These are phyloP conservation scores for Linum trigynum DNA, from an alignment of 345 rosid genomes.

Conservation along the genomic window DNA sequence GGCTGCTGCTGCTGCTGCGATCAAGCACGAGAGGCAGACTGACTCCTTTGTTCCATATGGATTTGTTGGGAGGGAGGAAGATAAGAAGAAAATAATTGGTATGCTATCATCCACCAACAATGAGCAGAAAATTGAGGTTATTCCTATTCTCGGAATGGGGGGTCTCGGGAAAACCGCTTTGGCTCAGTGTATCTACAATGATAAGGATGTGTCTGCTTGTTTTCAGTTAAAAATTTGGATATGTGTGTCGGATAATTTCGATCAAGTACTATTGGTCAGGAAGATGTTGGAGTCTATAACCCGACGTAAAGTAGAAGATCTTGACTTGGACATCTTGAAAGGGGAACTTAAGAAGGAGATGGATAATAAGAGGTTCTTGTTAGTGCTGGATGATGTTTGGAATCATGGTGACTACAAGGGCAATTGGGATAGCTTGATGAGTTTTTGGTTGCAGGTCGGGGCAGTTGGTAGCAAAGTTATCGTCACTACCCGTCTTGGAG, in stretches of 20 bases:
- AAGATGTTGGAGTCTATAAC: too few relatives aligned
- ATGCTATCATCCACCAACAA: background rate
- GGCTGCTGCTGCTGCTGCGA: too few relatives aligned
- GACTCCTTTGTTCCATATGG: background rate
- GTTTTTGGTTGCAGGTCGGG: too few relatives aligned
- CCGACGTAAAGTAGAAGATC: too few relatives aligned
- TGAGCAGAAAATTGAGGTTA: background rate
- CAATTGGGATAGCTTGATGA: too few relatives aligned
- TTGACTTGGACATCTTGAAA: too few relatives aligned
- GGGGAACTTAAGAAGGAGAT: too few relatives aligned
- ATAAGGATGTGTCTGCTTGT: background rate
- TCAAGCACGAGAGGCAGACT: background rate
- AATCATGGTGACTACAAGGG: too few relatives aligned
- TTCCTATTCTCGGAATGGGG: background rate
- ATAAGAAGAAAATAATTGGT: background rate
- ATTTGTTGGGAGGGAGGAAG: constrained; percentile 1
- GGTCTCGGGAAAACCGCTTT: background rate
- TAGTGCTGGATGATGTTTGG: too few relatives aligned
- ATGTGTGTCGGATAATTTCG: background rate
- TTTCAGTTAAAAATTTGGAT: background rate
- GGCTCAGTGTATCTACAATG: background rate
- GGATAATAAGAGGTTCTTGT: too few relatives aligned
- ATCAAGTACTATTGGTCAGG: too few relatives aligned
- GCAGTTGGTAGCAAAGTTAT: background rate
- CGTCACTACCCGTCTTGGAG: background rate